phyloP scores from a whole-genome alignment of 768 basidiomycete species.

The Suillus subaureus region DNA sequence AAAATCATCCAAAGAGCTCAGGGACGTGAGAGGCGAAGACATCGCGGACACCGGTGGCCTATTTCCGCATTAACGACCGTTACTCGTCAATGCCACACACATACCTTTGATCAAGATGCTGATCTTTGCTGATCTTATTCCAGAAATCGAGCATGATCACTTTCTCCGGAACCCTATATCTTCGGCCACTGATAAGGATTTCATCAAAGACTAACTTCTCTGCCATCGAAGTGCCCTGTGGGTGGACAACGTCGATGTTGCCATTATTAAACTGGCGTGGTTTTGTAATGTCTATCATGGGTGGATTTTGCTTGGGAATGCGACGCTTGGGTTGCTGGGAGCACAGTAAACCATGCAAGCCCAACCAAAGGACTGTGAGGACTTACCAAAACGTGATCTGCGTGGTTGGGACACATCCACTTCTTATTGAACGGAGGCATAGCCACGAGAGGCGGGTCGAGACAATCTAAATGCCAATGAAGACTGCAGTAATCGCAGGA shows the following conservation, averaged over 20 bases:
- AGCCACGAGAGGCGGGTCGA: conserved; percentile 84
- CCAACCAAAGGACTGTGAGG: conserved; percentile 2
- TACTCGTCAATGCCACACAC: conserved; percentile 18
- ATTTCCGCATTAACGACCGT: conserved; percentile 4
- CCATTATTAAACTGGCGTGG: conserved; percentile 85
- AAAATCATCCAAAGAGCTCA: conserved; percentile 70
- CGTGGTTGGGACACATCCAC: conserved; percentile 99
- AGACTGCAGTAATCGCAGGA: conserved; percentile 95
- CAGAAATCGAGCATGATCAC: conserved; percentile 95
- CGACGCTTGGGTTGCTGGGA: conserved; percentile 76
- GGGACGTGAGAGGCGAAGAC: conserved; percentile 74
- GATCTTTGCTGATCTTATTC: conserved; percentile 68
- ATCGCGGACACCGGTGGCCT: conserved; percentile 42
- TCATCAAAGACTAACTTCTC: conserved; percentile 72
- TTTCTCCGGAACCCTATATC: conserved; percentile 91
- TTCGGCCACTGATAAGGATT: conserved; percentile 83
- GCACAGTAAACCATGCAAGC: not conserved
- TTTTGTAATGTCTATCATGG: conserved; percentile 75
- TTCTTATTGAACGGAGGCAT: conserved; percentile 89
- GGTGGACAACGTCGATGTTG: conserved; percentile 83
- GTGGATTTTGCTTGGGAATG: conserved; percentile 68
- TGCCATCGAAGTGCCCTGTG: conserved; percentile 50
- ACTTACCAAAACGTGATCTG: conserved; percentile 82
- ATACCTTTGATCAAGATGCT: conserved; percentile 44
- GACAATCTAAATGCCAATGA: conserved; percentile 97